Base-by-base conservation (phyloP, 345 rosid species). In the Psidium guajava region DNA sequence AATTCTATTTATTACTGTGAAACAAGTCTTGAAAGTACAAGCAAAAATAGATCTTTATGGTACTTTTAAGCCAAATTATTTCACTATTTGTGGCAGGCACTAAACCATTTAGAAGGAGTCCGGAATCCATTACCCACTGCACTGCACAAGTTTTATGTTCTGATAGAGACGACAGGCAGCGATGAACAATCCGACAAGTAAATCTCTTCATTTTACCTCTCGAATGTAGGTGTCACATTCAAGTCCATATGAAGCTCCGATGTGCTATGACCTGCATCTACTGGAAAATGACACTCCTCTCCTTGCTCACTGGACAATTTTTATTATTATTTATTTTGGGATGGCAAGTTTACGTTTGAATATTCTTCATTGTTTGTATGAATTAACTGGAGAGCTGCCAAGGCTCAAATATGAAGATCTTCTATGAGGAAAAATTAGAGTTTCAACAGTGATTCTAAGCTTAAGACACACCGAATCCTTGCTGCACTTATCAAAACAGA, bases 81-180 rank as follows among this genome's bases (percentile, higher is more conserved):
- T n/a, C 53, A 56, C 80, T 84, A 18, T 53, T 54, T 3, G 54
- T 86, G 2, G 53, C 90, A 96, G 99, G 98, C 93, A 85, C 87
- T 96, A 54, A 91, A 89, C 91, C 93, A 95, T 88, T 86, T 96
- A 90, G 98, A 96, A 36, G 98, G 98, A 90, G 98, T 87, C 84
- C 95, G 97, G 87, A 93, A 96, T 92, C 99, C 99, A 44, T 87
- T 97, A 87, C 91, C 95, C 83, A 87, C 98, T 69, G 86, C 95
- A 73, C 64, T 86, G 58, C 95, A 96, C 91, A 93, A 94, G 74
- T 97, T 97, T 85, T 97, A 96, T 84, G 91, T 97, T 87, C 87
- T 97, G 90, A 95, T 97, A 81, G 99, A 96, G 92, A 95, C 95
- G 61, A 95, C 95, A 0, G 98, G 99, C 87, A 95, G 94, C 82